Percentiles rank a stretch among this genome's conserved stretches.
phyloP scores from a whole-genome alignment of 768 basidiomycete species.

The Candolleomyces eurysporus region DNA sequence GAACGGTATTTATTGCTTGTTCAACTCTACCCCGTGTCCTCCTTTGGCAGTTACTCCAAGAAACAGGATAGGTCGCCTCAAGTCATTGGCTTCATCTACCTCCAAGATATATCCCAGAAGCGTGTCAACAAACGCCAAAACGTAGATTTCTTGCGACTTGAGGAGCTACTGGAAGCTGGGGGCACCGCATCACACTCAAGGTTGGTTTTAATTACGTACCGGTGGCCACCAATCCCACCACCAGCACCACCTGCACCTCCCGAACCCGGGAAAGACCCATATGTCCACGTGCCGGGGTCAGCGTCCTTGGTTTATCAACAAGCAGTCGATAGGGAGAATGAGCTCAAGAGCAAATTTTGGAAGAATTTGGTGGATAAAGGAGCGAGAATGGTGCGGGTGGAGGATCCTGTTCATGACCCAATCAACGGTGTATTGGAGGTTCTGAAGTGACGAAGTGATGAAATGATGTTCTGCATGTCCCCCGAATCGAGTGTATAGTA shows the following conservation, averaged over 20 bases:
- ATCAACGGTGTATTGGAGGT: background rate
- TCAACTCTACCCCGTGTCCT: background rate
- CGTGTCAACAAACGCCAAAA: constrained; percentile 39
- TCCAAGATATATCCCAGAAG: constrained; percentile 42
- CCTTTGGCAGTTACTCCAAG: background rate
- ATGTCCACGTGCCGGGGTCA: constrained; percentile 24
- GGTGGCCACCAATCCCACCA: constrained; percentile 21
- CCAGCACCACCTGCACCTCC: constrained; percentile 28
- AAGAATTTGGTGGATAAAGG: constrained; percentile 41
- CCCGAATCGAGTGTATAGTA: too few relatives aligned
- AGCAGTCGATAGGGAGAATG: constrained; percentile 34
- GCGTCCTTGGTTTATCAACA: background rate
- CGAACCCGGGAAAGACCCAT: constrained; percentile 51
- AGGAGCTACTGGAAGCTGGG: constrained; percentile 24
- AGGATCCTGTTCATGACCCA: constrained; percentile 1
- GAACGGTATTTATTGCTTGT: too few relatives aligned
- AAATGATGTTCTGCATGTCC: too few relatives aligned
- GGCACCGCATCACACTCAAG: background rate
- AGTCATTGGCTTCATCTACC: constrained; percentile 35
- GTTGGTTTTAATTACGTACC: constrained; percentile 36
- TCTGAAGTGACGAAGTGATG: background rate
- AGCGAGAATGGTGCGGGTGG: constrained; percentile 34
- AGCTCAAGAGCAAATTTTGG: constrained; percentile 39
- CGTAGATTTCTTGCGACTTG: constrained; percentile 44
- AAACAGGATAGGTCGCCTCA: background rate